Evolutionary conservation across 2,329 filamentous ascomycete genomes (phyloP).

Genomic region (Elsinoe necatrix): DNA sequence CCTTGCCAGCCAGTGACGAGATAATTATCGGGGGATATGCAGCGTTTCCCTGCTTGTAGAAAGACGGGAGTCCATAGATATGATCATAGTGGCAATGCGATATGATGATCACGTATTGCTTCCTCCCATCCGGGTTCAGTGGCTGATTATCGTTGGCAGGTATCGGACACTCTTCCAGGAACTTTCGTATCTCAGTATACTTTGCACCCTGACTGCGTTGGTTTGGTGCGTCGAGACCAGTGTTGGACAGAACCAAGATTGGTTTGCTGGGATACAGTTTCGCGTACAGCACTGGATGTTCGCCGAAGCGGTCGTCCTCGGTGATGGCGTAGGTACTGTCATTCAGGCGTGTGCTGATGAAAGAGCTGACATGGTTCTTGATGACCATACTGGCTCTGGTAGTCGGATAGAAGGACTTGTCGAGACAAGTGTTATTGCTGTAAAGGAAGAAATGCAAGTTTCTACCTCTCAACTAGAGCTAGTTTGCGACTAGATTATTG

Average conservation of each 20-base stretch:
- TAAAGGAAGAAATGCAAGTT: no score
- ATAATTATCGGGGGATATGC: conserved; percentile 24
- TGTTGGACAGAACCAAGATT: conserved; percentile 37
- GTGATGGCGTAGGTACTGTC: conserved; percentile 37
- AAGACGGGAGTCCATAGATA: conserved; percentile 27
- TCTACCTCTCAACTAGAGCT: no score
- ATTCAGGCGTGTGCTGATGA: conserved; percentile 34
- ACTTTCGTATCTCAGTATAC: conserved; percentile 31
- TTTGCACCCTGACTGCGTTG: conserved; percentile 22
- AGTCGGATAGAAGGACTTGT: no score
- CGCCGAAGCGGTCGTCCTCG: conserved; percentile 38
- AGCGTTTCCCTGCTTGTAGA: conserved; percentile 27
- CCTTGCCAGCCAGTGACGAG: conserved; percentile 31
- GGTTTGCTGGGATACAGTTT: conserved; percentile 32
- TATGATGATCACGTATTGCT: conserved; percentile 36
- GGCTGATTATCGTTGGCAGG: conserved; percentile 28
- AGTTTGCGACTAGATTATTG: no score
- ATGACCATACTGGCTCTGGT: neutral
- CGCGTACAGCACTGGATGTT: conserved; percentile 41
- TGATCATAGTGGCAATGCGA: conserved; percentile 43
- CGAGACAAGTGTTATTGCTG: no score
- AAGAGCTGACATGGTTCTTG: conserved; percentile 23
- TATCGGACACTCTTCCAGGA: conserved; percentile 36
- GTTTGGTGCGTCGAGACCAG: conserved; percentile 37
- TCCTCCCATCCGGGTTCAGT: conserved; percentile 31